These are phyloP conservation scores for Boeremia exigua DNA, from an alignment of 2,329 filamentous ascomycete genomes.

Conservation along the genomic window DNA sequence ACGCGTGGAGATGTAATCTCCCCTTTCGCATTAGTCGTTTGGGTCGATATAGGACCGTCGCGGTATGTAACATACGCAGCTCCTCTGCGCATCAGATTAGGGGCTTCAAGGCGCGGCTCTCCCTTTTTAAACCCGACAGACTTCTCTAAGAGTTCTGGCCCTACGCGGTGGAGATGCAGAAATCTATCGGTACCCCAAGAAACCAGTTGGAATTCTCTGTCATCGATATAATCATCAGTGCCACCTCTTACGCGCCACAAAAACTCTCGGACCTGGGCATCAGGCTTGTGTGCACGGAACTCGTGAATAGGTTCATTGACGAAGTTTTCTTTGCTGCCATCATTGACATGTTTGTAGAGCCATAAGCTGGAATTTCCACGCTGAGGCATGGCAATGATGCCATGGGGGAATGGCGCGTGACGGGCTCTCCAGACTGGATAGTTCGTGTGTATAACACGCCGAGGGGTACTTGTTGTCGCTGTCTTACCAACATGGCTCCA, in stretches of 20 bases:
- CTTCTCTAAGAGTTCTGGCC: constrained; percentile 65
- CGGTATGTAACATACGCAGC: constrained; percentile 86
- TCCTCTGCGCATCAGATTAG: constrained; percentile 80
- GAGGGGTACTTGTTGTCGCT: constrained; percentile 47
- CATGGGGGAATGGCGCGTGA: constrained; percentile 87
- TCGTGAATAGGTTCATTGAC: constrained; percentile 49
- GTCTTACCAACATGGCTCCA: constrained; percentile 77
- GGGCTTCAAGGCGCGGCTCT: constrained; percentile 65
- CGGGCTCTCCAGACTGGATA: constrained; percentile 92
- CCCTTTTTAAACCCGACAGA: constrained; percentile 78
- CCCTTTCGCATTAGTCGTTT: constrained; percentile 24
- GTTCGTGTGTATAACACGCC: constrained; percentile 75
- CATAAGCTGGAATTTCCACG: constrained; percentile 84
- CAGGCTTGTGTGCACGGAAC: constrained; percentile 61
- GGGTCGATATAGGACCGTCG: constrained; percentile 51
- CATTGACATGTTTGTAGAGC: constrained; percentile 73
- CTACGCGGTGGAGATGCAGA: constrained; percentile 77
- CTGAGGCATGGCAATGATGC: constrained; percentile 89
- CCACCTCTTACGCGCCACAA: constrained; percentile 81
- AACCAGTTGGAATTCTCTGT: constrained; percentile 89
- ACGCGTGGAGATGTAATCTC: constrained; percentile 26
- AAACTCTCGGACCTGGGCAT: constrained; percentile 80
- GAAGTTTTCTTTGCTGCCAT: constrained; percentile 41
- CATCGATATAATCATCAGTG: constrained; percentile 71
- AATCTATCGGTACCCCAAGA: constrained; percentile 91